Evolutionary conservation across 169 alveolate species (phyloP).

Genomic region (Theileria equi): DNA sequence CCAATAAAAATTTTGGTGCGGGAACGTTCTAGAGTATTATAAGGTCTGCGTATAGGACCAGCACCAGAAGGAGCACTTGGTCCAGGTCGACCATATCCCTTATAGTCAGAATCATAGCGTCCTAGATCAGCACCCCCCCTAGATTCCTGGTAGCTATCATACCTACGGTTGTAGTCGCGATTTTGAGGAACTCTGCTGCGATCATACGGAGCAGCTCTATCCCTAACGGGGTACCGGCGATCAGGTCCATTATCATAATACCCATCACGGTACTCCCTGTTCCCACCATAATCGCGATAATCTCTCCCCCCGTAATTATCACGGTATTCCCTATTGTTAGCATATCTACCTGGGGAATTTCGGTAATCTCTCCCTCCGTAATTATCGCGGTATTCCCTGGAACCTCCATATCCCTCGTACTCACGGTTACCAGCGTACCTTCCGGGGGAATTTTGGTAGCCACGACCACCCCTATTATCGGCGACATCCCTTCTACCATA

Average conservation of each 20-base stretch:
- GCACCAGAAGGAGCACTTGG: not conserved
- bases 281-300: constrained; percentile 4
- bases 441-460: not conserved
- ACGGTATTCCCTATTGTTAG: not conserved
- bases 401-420: not conserved
- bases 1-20: constrained; percentile 80
- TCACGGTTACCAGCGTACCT: constrained; percentile 5
- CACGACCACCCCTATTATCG: constrained; percentile 1
- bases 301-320: not conserved
- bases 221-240: not conserved
- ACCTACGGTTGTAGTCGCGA: constrained; percentile 21
- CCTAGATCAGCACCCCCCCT: too few species aligned
- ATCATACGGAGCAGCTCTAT: constrained; percentile 51
- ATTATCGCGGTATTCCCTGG: not conserved
- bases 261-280: constrained; percentile 3
- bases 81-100: not conserved
- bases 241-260: not conserved
- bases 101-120: not conserved
- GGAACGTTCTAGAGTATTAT: not conserved
- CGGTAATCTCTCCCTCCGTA: not conserved
- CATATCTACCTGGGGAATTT: not conserved
- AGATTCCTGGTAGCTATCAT: too few species aligned
- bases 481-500: not conserved
- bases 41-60: not conserved
- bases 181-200: constrained; percentile 22